Evolutionary conservation across 257 asterid genomes (phyloP).

Genomic region (Solanum medicagineum): DNA sequence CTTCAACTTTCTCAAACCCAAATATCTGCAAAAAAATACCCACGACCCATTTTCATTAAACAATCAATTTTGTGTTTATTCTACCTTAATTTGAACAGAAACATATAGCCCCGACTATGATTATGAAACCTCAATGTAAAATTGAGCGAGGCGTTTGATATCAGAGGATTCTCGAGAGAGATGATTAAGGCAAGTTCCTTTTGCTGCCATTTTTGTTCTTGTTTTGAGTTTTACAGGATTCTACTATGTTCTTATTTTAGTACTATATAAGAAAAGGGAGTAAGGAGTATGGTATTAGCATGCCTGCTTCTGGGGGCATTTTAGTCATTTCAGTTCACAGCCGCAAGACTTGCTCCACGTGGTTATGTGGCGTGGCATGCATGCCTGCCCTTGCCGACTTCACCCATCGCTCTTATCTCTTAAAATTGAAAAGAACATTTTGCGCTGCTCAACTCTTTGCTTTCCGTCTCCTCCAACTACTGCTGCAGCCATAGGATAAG

Average conservation of each 20-base stretch:
- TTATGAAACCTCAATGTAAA: constrained; percentile 52
- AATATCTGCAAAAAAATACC: constrained; percentile 24
- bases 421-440: no score
- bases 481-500: no score
- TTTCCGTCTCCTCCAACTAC: no score
- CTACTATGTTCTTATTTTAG: not conserved
- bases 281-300: no score
- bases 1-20: constrained; percentile 73
- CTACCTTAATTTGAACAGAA: not conserved
- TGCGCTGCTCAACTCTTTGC: no score
- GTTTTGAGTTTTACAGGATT: not conserved
- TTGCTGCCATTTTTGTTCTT: constrained; percentile 30
- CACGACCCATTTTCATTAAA: not conserved
- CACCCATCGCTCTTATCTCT: no score
- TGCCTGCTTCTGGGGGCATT: no score
- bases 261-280: no score
- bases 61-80: not conserved
- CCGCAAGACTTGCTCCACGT: no score
- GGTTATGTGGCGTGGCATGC: no score
- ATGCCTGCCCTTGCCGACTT: no score
- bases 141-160: constrained; percentile 59
- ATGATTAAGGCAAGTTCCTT: constrained; percentile 69
- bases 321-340: no score
- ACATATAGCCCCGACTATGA: not conserved
- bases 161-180: constrained; percentile 69